Evolutionary conservation across 2,329 filamentous ascomycete genomes (phyloP).

Genomic region (Cercospora zeae-maydis): DNA sequence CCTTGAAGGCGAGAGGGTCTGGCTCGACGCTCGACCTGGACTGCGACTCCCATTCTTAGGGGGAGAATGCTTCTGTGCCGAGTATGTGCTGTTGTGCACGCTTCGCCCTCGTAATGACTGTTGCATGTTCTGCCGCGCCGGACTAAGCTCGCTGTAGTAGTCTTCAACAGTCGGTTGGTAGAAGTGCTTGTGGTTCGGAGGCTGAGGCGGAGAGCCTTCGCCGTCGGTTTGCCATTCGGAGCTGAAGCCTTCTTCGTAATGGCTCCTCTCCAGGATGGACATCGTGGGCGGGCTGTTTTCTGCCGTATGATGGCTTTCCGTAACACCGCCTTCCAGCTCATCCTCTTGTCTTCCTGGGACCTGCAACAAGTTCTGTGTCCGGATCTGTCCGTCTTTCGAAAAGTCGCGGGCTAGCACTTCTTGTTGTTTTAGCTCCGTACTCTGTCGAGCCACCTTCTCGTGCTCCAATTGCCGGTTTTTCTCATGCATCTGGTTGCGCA

Average conservation of each 20-base stretch:
- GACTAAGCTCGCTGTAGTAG: slow-evolving; percentile 35
- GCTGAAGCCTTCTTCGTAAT: slow-evolving; percentile 24
- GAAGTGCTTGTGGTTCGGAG: slow-evolving; percentile 29
- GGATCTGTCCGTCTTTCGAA: slow-evolving; percentile 1
- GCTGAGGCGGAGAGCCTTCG: slow-evolving; percentile 29
- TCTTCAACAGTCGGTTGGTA: slow-evolving; percentile 37
- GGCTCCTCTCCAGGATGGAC: slow-evolving; percentile 12
- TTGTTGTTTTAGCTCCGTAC: background rate
- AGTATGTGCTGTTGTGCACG: slow-evolving; percentile 2
- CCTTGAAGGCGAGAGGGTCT: slow-evolving; percentile 30
- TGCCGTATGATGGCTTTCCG: slow-evolving; percentile 31
- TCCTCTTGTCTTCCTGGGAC: slow-evolving; percentile 15
- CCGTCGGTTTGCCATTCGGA: slow-evolving; percentile 34
- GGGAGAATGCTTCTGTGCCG: slow-evolving; percentile 7
- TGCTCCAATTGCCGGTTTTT: background rate
- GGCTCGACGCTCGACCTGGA: slow-evolving; percentile 31
- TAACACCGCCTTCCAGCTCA: slow-evolving; percentile 16
- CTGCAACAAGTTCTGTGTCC: slow-evolving; percentile 7
- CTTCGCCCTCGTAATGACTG: slow-evolving; percentile 15
- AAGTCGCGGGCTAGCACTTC: background rate
- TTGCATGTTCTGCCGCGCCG: slow-evolving; percentile 21
- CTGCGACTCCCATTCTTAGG: slow-evolving; percentile 20
- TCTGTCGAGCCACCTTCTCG: background rate
- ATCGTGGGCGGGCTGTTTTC: slow-evolving; percentile 30
- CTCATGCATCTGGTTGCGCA: background rate